Evolutionary conservation across 2,329 filamentous ascomycete genomes (phyloP), one percentile per base, ranked within the genome.

Genomic region (Fusarium verrucosum): DNA sequence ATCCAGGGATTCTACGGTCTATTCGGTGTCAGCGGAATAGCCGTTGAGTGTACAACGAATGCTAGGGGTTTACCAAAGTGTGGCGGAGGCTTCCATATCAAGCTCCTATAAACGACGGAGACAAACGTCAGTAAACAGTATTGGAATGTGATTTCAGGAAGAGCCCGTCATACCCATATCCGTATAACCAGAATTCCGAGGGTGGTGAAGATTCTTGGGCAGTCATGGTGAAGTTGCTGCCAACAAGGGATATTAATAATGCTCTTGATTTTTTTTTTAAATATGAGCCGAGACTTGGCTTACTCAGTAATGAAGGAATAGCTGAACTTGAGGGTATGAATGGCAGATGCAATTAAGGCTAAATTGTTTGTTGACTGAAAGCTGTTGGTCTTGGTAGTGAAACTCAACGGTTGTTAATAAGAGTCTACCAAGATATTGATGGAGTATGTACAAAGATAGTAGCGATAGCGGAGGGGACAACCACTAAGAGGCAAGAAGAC

Each of bases 61-160:
- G 41, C 51, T 42, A 53, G 23, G 65, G 89, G 97, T 94, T 89
- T 89, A 97, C 94, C 94, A 76, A 91, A 97, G 75, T 97, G 92
- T 68, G 95, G 95, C 62, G 95, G 95, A 54, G 95, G 94, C 77
- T 98, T 99, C 94, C 94, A 99, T 72, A 99, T 97, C 75, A 99
- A 80, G 76, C 93, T 97, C 80, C 94, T 81, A 55, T 28, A 40
- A 47, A 43, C 17, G 19, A 28, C 42, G 44, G 47, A 60, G 37
- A 53, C 25, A 23, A 10, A 19, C 36, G 49, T 67, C 38, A 65
- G 28, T 44, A 47, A 17, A 16, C 19, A 25, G 50, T 20, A 44
- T 23, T 46, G 49, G 69, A 58, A 58, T 40, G 22, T 45, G 41
- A 50, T 23, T 33, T 16, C 23, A 50, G 35, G 58, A 19, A 40